Evolutionary conservation across 352 stramenopile genomes (phyloP).

Genomic region (Elongisporangium anandrum): DNA sequence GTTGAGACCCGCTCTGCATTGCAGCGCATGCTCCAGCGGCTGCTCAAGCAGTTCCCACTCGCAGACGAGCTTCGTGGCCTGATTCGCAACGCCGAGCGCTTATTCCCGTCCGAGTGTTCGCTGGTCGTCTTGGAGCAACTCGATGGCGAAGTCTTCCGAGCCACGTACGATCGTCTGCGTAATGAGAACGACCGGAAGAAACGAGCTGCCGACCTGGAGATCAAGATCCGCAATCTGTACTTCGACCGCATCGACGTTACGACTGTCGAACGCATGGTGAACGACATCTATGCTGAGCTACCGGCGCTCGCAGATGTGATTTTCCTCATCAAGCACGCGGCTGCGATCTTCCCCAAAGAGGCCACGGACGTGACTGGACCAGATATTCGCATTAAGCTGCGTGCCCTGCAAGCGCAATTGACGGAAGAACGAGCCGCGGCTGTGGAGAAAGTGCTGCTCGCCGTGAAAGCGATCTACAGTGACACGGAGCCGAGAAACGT

Average conservation of each 20-base stretch:
- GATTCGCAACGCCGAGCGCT: slow-evolving; percentile 74
- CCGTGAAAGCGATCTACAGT: slow-evolving; percentile 63
- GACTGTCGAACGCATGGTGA: slow-evolving; percentile 73
- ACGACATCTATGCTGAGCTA: slow-evolving; percentile 78
- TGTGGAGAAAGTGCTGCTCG: slow-evolving; percentile 61
- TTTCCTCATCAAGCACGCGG: slow-evolving; percentile 76
- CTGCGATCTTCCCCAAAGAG: slow-evolving; percentile 61
- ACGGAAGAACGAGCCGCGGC: slow-evolving; percentile 49
- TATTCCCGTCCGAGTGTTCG: slow-evolving; percentile 67
- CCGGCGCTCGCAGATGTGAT: slow-evolving; percentile 68
- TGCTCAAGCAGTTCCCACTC: slow-evolving; percentile 59
- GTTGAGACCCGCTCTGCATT: slow-evolving; percentile 13
- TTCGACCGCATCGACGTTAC: slow-evolving; percentile 85
- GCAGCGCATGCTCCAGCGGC: slow-evolving; percentile 31
- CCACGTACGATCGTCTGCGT: slow-evolving; percentile 34
- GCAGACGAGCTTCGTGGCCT: slow-evolving; percentile 71
- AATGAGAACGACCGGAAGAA: slow-evolving; percentile 71
- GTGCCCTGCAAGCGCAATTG: slow-evolving; percentile 65
- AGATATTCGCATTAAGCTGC: slow-evolving; percentile 46
- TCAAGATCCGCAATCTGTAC: slow-evolving; percentile 89
- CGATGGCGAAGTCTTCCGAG: slow-evolving; percentile 20
- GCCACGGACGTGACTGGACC: slow-evolving; percentile 60
- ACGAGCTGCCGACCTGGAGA: slow-evolving; percentile 77
- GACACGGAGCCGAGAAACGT: slow-evolving; percentile 78
- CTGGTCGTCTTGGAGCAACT: slow-evolving; percentile 19